Evolutionary conservation across 1,284 basidiomycete species (phyloP).

Genomic region (Irpex rosettiformis): DNA sequence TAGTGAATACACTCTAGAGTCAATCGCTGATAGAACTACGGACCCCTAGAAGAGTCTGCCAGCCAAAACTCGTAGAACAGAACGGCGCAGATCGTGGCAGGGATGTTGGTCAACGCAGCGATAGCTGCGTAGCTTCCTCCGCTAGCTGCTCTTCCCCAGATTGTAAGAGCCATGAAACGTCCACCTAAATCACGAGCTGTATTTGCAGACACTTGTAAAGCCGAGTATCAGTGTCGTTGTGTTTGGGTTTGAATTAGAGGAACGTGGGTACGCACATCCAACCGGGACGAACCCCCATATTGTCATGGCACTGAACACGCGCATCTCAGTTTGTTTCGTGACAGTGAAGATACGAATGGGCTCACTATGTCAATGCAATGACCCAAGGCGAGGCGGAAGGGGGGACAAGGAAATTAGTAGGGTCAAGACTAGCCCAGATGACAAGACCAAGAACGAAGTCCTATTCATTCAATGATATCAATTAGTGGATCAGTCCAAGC

Average conservation of each 20-base stretch:
- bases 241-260: background rate
- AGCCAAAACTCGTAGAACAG: conserved; percentile 53
- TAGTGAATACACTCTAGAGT: too few relatives aligned
- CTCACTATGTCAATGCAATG: conserved; percentile 54
- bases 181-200: conserved; percentile 65
- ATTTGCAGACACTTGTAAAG: conserved; percentile 51
- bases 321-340: too few relatives aligned
- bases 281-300: conserved; percentile 47
- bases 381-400: conserved; percentile 50
- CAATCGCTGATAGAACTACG: too few relatives aligned
- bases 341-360: too few relatives aligned
- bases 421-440: conserved; percentile 58
- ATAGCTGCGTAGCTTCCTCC: conserved; percentile 67
- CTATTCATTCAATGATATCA: conserved; percentile 29
- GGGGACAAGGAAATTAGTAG: conserved; percentile 57
- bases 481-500: background rate
- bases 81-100: conserved; percentile 50
- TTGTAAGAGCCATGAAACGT: conserved; percentile 52
- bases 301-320: conserved; percentile 38
- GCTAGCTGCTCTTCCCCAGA: conserved; percentile 53
- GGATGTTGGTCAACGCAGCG: conserved; percentile 62
- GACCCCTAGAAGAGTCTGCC: conserved; percentile 48
- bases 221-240: conserved; percentile 4
- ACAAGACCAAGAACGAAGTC: conserved; percentile 61
- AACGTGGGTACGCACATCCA: conserved; percentile 36